Evolutionary conservation across 169 alveolate genomes (phyloP).

Genomic region (Eimeria tenella): DNA sequence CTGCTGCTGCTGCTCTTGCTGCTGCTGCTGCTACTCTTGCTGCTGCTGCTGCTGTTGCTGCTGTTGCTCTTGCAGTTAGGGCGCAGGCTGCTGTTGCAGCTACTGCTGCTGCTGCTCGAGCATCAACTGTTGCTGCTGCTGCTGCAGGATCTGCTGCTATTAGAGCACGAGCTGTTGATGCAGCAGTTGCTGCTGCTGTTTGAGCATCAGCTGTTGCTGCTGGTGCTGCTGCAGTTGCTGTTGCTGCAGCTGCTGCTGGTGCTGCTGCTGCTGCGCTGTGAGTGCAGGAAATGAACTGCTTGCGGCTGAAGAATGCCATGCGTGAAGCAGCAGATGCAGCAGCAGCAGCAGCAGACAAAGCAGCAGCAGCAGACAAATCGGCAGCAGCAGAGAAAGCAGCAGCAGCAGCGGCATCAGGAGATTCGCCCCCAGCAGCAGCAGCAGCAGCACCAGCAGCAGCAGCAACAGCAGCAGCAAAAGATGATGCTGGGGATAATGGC

Average conservation of each 20-base stretch:
- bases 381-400: no score
- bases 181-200: slow-evolving; percentile 14
- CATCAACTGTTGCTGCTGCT: neutral
- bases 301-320: neutral
- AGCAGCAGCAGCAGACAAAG: neutral
- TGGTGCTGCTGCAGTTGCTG: no score
- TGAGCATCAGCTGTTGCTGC: neutral
- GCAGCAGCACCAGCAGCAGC: neutral
- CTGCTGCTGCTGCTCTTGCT: no score
- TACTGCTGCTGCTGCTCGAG: slow-evolving; percentile 17
- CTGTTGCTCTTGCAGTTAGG: no score
- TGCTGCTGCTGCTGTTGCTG: slow-evolving; percentile 58
- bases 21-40: slow-evolving; percentile 13
- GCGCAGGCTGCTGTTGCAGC: no score
- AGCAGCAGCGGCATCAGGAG: neutral
- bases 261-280: neutral
- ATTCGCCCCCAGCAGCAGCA: neutral
- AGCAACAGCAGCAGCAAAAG: slow-evolving; percentile 52
- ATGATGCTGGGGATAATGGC: neutral
- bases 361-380: no score
- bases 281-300: slow-evolving; percentile 14
- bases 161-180: neutral
- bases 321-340: neutral
- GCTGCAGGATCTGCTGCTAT: neutral
- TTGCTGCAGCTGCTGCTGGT: no score